Base-by-base conservation (phyloP, 352 stramenopile species). In the Pythium apleroticum region DNA sequence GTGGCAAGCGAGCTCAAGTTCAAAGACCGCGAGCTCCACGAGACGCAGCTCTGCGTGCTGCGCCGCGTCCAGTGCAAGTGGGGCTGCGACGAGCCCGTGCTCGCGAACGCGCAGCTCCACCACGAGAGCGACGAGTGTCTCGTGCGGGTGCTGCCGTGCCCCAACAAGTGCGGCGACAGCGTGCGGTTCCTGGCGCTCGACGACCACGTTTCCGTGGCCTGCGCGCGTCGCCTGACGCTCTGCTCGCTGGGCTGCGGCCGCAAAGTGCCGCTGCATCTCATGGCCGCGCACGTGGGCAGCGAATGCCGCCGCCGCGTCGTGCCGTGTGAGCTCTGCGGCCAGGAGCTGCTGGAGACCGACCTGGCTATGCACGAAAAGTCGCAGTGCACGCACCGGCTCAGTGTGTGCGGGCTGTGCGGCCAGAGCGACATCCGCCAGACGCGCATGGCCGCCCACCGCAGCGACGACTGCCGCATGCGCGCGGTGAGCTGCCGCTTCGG, bases 41-140 rank as follows among this genome's bases (percentile, higher is more conserved):
- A 93, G 48, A 62, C 56, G 5, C 28, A 60, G 1, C 24, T 69
- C 3, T 93, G 82, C 52, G 25, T 63, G 1, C 64, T 91, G 25
- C 82, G 83, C 14, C 76, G 76, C 31, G 76, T 91, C 39, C 15
- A 28, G 19, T 93, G 81, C 53, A 79, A 81, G 53, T 90, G 81
- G 74, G 56, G 72, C 12, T 91, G 85, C 48, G 74, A 77, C 8
- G 81, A 91, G 28, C 52, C 69, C 0, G 73, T 91, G 7, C 24
- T 87, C 5, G 80, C 77, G 3, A 72, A 64, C 7, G 52, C 63
- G 2, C 81, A 85, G 62, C 45, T 41, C 6, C 14, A 68, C 35
- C 85, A 93, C 31, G 85, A 93, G 50, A 53, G 25, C 22, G 64
- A 77, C 5, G 81, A 90, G 54, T 93, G 85, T 60, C 48, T 78